phyloP scores from a whole-genome alignment of 2,329 filamentous ascomycete genomes.

The Atkinsonella hypoxylon region DNA sequence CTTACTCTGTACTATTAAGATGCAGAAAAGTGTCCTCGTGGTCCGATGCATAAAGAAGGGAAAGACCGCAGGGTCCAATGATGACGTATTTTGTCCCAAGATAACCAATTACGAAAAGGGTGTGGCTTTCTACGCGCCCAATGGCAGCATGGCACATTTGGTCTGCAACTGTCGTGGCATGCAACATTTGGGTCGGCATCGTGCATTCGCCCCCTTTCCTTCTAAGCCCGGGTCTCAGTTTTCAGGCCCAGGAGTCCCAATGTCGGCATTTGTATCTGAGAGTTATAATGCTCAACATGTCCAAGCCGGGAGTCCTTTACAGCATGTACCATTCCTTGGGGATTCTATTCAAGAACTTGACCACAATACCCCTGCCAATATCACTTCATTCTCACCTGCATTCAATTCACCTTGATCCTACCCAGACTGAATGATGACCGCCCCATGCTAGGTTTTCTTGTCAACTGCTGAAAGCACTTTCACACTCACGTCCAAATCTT shows the following conservation, averaged over 20 bases:
- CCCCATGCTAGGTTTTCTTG: background rate
- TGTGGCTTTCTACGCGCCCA: background rate
- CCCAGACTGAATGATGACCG: background rate
- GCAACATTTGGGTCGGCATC: background rate
- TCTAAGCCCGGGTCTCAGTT: background rate
- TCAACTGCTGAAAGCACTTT: background rate
- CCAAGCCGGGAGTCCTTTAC: background rate
- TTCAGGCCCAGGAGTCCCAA: background rate
- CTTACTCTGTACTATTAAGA: background rate
- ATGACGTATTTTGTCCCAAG: constrained; percentile 1
- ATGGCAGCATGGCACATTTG: background rate
- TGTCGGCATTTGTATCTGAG: background rate
- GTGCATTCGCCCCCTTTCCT: background rate
- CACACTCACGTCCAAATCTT: background rate
- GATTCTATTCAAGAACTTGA: too few species aligned
- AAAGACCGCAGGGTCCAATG: background rate
- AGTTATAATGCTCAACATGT: background rate
- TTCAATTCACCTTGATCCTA: background rate
- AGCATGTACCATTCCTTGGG: background rate
- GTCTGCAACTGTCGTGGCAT: constrained; percentile 1
- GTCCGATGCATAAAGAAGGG: background rate
- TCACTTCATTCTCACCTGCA: background rate
- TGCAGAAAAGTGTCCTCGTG: background rate
- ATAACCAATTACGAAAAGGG: background rate
- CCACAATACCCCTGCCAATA: background rate